Conservation (phyloP, 352 stramenopile species). For the Thraustotheca clavata region DNA sequence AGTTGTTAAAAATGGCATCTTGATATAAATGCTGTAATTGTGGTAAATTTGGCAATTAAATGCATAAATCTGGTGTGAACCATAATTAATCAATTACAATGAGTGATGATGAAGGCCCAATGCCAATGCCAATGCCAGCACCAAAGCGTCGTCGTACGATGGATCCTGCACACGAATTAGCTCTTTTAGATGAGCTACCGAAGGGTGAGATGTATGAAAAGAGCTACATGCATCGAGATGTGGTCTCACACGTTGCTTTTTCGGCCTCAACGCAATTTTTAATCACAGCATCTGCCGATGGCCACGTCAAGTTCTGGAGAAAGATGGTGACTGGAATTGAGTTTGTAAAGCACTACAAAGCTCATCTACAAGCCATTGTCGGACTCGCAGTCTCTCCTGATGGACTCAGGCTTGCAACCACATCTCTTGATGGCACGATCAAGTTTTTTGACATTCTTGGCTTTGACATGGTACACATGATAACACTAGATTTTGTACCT, state of each 20-base stretch:
- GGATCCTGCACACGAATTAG: conserved; percentile 46
- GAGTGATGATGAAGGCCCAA: conserved; percentile 34
- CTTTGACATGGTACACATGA: conserved; percentile 99
- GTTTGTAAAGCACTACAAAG: conserved; percentile 99
- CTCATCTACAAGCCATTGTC: conserved; percentile 86
- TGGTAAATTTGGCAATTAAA: too few relatives aligned
- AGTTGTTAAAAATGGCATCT: too few relatives aligned
- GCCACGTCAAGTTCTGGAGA: conserved; percentile 99
- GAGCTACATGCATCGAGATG: conserved; percentile 96
- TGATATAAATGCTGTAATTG: too few relatives aligned
- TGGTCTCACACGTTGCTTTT: conserved; percentile 89
- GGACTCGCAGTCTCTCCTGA: conserved; percentile 81
- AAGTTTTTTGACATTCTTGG: conserved; percentile 98
- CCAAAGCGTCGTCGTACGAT: conserved; percentile 28
- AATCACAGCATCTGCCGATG: conserved; percentile 92
- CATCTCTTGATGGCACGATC: conserved; percentile 85
- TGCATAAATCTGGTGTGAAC: too few relatives aligned
- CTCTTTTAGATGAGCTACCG: conserved; percentile 79
- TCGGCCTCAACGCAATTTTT: conserved; percentile 93
- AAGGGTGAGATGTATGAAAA: conserved; percentile 90
- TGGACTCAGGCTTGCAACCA: conserved; percentile 78
- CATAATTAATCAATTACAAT: too few relatives aligned
- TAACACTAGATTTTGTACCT: conserved; percentile 69
- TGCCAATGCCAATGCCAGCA: conserved; percentile 44
- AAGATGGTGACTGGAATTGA: conserved; percentile 93